phyloP scores from a whole-genome alignment of 2,329 filamentous ascomycete genomes.

The Alternaria novae-zelandiae region DNA sequence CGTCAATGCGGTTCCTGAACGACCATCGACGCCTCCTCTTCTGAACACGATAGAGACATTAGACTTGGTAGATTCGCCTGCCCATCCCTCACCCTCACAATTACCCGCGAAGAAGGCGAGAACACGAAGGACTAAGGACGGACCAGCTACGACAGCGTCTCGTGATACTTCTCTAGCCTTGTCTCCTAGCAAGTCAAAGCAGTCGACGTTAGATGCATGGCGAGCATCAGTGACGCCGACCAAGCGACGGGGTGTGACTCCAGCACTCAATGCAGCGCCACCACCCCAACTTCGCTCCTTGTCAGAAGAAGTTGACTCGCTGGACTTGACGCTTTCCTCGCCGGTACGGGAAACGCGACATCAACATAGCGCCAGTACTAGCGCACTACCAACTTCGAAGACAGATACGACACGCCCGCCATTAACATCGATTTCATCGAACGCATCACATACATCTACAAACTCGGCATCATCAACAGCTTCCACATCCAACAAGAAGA shows the following conservation, averaged over 20 bases:
- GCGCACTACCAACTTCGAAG: constrained; percentile 4
- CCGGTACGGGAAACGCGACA: constrained; percentile 8
- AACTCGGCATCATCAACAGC: constrained; percentile 13
- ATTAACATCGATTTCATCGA: constrained; percentile 36
- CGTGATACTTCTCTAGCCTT: constrained; percentile 22
- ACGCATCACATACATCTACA: constrained; percentile 23
- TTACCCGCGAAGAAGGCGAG: constrained; percentile 33
- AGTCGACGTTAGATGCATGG: constrained; percentile 44
- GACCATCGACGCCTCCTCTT: constrained; percentile 26
- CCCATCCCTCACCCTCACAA: constrained; percentile 30
- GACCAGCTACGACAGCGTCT: constrained; percentile 2
- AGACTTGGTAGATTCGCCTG: constrained; percentile 34
- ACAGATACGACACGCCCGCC: constrained; percentile 23
- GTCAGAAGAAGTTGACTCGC: constrained; percentile 27
- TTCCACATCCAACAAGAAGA: constrained; percentile 1
- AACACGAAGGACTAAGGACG: constrained; percentile 12
- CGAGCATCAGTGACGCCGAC: constrained; percentile 34
- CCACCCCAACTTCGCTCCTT: constrained; percentile 21
- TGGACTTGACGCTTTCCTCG: constrained; percentile 41
- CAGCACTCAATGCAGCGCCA: constrained; percentile 11
- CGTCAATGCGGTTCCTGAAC: constrained; percentile 7
- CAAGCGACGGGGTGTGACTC: constrained; percentile 14
- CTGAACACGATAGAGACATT: constrained; percentile 33
- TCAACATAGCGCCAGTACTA: not conserved
- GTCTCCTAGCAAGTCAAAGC: constrained; percentile 29